Base-by-base conservation (phyloP, 2,329 filamentous ascomycete species). In the Calonectria multiphialidica region DNA sequence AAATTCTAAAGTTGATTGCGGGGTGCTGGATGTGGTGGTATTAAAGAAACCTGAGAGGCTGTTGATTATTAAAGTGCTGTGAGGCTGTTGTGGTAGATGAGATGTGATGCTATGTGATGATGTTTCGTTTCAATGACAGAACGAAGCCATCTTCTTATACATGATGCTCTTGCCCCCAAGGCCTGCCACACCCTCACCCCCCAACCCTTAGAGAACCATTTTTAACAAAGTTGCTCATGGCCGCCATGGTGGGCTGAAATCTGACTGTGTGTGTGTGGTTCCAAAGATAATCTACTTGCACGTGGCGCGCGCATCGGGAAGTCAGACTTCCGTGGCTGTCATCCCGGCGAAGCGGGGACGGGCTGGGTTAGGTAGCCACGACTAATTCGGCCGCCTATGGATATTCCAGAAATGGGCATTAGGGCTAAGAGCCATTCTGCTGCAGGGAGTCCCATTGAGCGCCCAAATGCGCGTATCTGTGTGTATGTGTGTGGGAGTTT, bases 91-190 rank as follows among this genome's bases (percentile, higher is more conserved):
- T 50, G 16, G 47, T 50, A 30, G 57, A n/a, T 78, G 66, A 30
- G 53, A 44, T 55, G 37, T 53, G 63, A 55, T 57, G 55, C 23
- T 61, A 44, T 68, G 44, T 74, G 68, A 71, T 69, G 61, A 76
- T 78, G 69, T 75, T 66, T 71, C 75, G 68, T 66, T 66, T 67
- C 59, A 47, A 68, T 18, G 3, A 35, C 68, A 57, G 76, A 69
- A 72, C 55, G 42, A 47, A 40, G 49, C 33, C 69, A 74, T 76
- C 72, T 70, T 78, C 74, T 79, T 79, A 79, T 79, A 79, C 75
- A 62, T 23, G 35, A 53, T 35, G 21, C 23, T 50, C 35, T 42
- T 47, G 53, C 65, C 70, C 50, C 40, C 53, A 61, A 49, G 23
- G 16, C 28, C 21, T 33, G 40, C 28, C 35, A 40, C 21, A 35